phyloP scores from a whole-genome alignment of 805 yeast species.

The Henningerozyma blattae region DNA sequence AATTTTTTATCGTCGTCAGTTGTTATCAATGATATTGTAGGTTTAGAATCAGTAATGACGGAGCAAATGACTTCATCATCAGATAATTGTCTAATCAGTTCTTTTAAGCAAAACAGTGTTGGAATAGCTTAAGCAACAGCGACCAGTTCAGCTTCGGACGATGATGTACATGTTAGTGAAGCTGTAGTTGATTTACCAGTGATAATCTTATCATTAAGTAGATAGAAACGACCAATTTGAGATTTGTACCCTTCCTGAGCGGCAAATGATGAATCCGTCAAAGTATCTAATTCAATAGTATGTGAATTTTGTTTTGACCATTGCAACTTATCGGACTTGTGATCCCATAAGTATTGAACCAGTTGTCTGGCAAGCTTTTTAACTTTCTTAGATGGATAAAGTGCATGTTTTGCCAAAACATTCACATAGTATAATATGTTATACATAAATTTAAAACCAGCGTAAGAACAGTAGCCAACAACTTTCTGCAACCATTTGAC shows the following conservation, averaged over 20 bases:
- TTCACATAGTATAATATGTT: neutral
- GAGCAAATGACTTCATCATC: too few species aligned
- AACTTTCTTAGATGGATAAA: slow-evolving; percentile 3
- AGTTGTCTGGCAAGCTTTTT: neutral
- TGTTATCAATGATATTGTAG: neutral
- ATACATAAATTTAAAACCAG: neutral
- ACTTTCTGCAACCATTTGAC: neutral
- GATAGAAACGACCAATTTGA: slow-evolving; percentile 1
- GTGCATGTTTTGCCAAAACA: slow-evolving; percentile 1
- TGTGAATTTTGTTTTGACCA: slow-evolving; percentile 1
- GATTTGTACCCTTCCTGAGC: slow-evolving; percentile 2
- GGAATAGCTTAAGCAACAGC: slow-evolving; percentile 1
- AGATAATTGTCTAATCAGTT: neutral
- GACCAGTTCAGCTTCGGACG: slow-evolving; percentile 1
- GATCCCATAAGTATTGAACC: slow-evolving; percentile 3
- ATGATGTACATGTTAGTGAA: neutral
- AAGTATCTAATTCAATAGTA: neutral
- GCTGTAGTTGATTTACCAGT: neutral
- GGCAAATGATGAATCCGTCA: slow-evolving; percentile 3
- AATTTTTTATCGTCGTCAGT: slow-evolving; percentile 1
- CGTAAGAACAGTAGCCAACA: neutral
- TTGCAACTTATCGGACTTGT: slow-evolving; percentile 2
- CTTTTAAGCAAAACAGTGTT: neutral
- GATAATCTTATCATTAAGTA: neutral
- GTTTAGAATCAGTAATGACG: neutral